Conservation (phyloP, 73 alveolate genomes). For the Stentor roeselii region DNA sequence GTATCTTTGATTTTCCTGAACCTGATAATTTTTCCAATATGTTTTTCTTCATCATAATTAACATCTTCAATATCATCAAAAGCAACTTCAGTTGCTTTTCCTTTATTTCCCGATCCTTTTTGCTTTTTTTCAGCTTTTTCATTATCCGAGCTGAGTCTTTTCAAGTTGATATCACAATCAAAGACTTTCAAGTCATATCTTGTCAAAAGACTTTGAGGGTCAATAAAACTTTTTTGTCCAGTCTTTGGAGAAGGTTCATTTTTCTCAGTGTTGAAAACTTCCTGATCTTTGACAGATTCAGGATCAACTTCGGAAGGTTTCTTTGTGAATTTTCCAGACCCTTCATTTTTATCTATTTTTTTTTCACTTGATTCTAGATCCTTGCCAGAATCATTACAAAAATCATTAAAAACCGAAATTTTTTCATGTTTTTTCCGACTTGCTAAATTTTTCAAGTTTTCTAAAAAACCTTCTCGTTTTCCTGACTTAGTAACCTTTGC, state of each 20-base stretch:
- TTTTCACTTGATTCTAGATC: constrained; percentile 64
- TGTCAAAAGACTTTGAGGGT: too few species aligned
- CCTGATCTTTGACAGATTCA: constrained; percentile 85
- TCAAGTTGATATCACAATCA: too few species aligned
- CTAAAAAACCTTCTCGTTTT: constrained; percentile 80
- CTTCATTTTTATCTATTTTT: constrained; percentile 48
- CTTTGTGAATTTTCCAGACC: constrained; percentile 63
- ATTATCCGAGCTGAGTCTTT: too few species aligned
- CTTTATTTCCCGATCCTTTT: too few species aligned
- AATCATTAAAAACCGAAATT: constrained; percentile 62
- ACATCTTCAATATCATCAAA: too few species aligned
- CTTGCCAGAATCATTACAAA: constrained; percentile 75
- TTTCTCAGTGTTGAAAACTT: constrained; percentile 75
- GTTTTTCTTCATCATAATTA: too few species aligned
- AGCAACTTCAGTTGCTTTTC: too few species aligned
- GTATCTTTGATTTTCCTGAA: too few species aligned
- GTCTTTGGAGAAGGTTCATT: constrained; percentile 88
- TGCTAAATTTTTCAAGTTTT: constrained; percentile 77
- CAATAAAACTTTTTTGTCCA: too few species aligned
- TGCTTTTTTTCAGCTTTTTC: too few species aligned
- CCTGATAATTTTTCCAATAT: too few species aligned
- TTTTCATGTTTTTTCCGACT: constrained; percentile 76
- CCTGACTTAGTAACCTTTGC: constrained; percentile 73
- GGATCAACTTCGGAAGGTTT: constrained; percentile 82
- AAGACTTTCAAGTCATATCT: too few species aligned